Evolutionary conservation across 805 yeast species (phyloP).

Genomic region (Candida suzukii): DNA sequence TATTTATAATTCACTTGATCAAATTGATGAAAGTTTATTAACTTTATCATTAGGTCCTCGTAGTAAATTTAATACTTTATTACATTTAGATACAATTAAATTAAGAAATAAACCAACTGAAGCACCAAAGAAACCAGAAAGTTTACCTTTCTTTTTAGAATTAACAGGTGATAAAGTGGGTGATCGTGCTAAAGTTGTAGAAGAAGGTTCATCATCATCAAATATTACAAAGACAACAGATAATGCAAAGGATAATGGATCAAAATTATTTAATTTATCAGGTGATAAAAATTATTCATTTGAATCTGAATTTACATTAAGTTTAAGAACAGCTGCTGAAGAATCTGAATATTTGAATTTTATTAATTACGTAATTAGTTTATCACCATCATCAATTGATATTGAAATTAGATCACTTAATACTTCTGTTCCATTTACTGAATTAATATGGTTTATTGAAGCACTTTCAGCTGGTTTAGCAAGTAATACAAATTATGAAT

Average conservation of each 20-base stretch:
- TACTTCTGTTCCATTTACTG: slow-evolving; percentile 57
- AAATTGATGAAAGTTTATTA: slow-evolving; percentile 53
- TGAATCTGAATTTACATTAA: slow-evolving; percentile 67
- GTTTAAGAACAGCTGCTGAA: slow-evolving; percentile 43
- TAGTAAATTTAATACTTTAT: slow-evolving; percentile 66
- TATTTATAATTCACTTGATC: slow-evolving; percentile 48
- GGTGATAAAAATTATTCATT: slow-evolving; percentile 36
- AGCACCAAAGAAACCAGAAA: slow-evolving; percentile 77
- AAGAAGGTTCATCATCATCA: slow-evolving; percentile 25
- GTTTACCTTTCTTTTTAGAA: slow-evolving; percentile 73
- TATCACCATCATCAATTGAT: slow-evolving; percentile 77
- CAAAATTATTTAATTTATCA: slow-evolving; percentile 27
- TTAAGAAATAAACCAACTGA: slow-evolving; percentile 86
- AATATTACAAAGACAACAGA: slow-evolving; percentile 16
- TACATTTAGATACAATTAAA: slow-evolving; percentile 78
- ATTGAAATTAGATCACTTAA: slow-evolving; percentile 79
- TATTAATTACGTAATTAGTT: slow-evolving; percentile 43
- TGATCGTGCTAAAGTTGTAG: slow-evolving; percentile 53
- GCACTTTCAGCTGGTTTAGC: slow-evolving; percentile 58
- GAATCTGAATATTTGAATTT: slow-evolving; percentile 39
- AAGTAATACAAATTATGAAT: slow-evolving; percentile 58
- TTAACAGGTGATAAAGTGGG: slow-evolving; percentile 63
- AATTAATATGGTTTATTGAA: slow-evolving; percentile 56
- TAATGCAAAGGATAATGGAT: slow-evolving; percentile 19
- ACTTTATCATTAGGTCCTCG: slow-evolving; percentile 78